Base-by-base conservation (phyloP, 2,329 filamentous ascomycete genomes). In the Diaporthe vaccinii region DNA sequence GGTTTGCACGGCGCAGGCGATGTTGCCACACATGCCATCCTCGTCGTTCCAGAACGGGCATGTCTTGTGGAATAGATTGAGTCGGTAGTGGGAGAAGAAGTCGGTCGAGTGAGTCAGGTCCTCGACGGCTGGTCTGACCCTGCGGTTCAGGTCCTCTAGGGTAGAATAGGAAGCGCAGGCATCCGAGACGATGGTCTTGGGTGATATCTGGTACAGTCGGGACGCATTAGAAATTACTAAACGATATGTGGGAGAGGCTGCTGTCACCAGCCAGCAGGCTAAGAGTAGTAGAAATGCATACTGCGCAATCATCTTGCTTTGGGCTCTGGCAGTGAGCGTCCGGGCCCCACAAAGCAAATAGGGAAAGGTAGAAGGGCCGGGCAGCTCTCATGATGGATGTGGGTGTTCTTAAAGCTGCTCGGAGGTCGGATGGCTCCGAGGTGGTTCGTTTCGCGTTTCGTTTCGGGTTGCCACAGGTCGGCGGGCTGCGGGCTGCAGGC, bases 11-110 rank as follows among this genome's bases (percentile, higher is more conserved):
- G 96, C 94, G 83, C 97, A 99, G 28, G 96, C 97, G 79, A 98
- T 95, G 85, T 99, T 99, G 78, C 96, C 97, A 84, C 97, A 99
- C 89, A 98, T 94, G 83, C 95, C 95, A 84, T 94, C 93, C 77
- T 95, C 93, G 83, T 99, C 97, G 82, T 93, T 91, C 96, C 97
- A 99, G 83, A 98, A 99, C 0, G 97, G 97, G 82, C 97, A 99
- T 85, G 91, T 92, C 84, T 97, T 98, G 84, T 97, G 94, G 85
- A 95, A 99, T 28, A 99, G 90, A 83, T 98, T 98, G 61, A 99
- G 87, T 75, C 97, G 93, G 86, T 98, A 99, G 85, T 98, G 95
- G 72, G 96, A 96, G 86, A 99, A 99, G 89, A 98, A 99, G 85
- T 99, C 97, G 83, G 96, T 98, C 72, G 94, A 92, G 79, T 91